These are phyloP conservation scores for Ettlia oleoabundans DNA, from an alignment of 139 green algal species.

Conservation along the genomic window DNA sequence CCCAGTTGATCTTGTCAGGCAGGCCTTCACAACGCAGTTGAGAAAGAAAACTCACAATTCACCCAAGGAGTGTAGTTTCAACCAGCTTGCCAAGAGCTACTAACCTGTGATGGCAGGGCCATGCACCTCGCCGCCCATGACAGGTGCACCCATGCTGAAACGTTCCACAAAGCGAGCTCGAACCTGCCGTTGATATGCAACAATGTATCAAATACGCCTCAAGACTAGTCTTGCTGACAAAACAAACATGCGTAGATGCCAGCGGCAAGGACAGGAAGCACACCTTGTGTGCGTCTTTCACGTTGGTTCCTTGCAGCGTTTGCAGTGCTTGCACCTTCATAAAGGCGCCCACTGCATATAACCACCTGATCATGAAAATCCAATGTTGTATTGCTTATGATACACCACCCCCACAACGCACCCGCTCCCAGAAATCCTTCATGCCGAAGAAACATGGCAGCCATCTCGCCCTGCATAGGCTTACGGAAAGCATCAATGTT, in stretches of 20 bases:
- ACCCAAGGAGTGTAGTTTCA: not conserved
- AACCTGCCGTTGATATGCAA: conserved; percentile 51
- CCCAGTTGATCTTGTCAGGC: conserved; percentile 84
- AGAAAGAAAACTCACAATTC: not conserved
- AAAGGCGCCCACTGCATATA: conserved; percentile 87
- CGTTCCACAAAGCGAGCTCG: conserved; percentile 89
- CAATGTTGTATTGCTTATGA: not conserved
- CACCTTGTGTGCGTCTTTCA: conserved; percentile 5
- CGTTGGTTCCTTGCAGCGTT: conserved; percentile 48
- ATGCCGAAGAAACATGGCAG: conserved; percentile 97
- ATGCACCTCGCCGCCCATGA: conserved; percentile 74
- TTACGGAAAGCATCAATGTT: not conserved
- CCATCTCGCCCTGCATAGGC: conserved; percentile 85
- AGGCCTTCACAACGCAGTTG: conserved; percentile 46
- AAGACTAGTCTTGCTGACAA: too few relatives aligned
- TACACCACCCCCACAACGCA: not conserved
- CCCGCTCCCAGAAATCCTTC: conserved; percentile 94
- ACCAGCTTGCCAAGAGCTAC: not conserved
- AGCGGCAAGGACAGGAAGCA: not conserved
- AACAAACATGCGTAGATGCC: not conserved
- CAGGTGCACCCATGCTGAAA: conserved; percentile 90
- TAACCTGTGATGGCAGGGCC: conserved; percentile 74
- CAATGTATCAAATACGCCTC: too few relatives aligned
- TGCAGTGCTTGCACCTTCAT: conserved; percentile 89
- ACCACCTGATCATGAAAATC: not conserved